phyloP scores from a whole-genome alignment of 164 flowering plant genomes.

The Santalum album region DNA sequence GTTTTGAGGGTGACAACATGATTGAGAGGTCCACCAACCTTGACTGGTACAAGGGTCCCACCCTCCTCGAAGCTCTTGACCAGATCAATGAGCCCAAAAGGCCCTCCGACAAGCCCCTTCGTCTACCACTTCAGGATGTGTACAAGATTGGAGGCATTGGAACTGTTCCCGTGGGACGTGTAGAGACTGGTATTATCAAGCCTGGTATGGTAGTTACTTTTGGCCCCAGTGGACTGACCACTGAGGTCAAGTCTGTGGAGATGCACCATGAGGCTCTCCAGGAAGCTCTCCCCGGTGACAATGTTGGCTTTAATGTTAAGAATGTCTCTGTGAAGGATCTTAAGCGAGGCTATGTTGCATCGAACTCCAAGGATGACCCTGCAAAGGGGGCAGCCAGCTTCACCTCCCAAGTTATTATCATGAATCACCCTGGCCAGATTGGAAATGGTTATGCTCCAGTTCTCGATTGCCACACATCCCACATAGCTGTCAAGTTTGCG shows the following conservation, averaged over 20 bases:
- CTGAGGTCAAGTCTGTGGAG: slow-evolving; percentile 22
- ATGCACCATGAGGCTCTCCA: slow-evolving; percentile 19
- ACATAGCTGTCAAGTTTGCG: slow-evolving; percentile 24
- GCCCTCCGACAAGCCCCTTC: slow-evolving; percentile 2
- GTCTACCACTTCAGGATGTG: slow-evolving; percentile 4
- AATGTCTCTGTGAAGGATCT: slow-evolving; percentile 11
- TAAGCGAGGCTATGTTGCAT: slow-evolving; percentile 20
- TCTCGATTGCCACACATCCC: slow-evolving; percentile 22
- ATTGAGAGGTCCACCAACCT: slow-evolving; percentile 12
- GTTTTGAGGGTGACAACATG: slow-evolving; percentile 3
- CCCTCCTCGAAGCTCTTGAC: slow-evolving; percentile 2
- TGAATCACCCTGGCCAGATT: slow-evolving; percentile 29
- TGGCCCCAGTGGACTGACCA: slow-evolving; percentile 19
- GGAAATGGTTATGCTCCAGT: slow-evolving; percentile 17
- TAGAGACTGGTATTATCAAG: slow-evolving; percentile 18
- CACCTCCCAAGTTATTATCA: slow-evolving; percentile 23
- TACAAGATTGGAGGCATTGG: slow-evolving; percentile 15
- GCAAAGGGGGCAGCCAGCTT: slow-evolving; percentile 22
- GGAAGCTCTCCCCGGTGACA: background rate
- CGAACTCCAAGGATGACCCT: slow-evolving; percentile 21
- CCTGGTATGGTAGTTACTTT: slow-evolving; percentile 10
- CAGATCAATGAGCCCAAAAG: background rate
- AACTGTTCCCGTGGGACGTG: slow-evolving; percentile 4
- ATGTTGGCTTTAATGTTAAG: slow-evolving; percentile 8
- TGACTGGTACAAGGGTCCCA: slow-evolving; percentile 4